Evolutionary conservation across 2,329 filamentous ascomycete genomes (phyloP), one percentile per base, ranked within the genome.

Genomic region (Botrytis squamosa): DNA sequence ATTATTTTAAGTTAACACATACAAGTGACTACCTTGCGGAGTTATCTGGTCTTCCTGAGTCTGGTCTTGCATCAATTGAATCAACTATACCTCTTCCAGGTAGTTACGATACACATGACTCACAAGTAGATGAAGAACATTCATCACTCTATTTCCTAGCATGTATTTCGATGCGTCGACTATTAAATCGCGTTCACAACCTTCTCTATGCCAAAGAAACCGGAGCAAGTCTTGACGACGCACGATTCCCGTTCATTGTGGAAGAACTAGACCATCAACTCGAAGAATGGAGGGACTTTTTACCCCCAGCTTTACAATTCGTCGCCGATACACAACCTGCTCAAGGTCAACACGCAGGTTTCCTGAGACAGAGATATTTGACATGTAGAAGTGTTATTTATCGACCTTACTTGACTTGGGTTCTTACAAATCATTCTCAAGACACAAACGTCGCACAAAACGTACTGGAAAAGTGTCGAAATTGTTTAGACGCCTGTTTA

Each of bases 341-440:
- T 0, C 73, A 79, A 0, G 85, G 82, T 20, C 83, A 85, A 14
- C 84, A 85, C 40, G 85, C 84, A 0, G 85, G 84, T 0, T 88
- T 87, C 64, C 79, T 88, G 12, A 78, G 85, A 22, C 86, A 88
- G 76, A 80, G 86, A 33, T 88, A 87, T 75, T 78, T 88, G 6
- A 86, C 85, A 0, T 88, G 86, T 74, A 82, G 83, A 55, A 87
- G 85, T 38, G 85, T 88, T 10, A 87, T 88, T 20, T 87, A 88
- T 72, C 78, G 86, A 7, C 86, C 86, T 0, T 87, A 87, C 73
- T 75, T 86, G 16, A 87, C 85, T 78, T 86, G 84, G 84, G 82
- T 79, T 33, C 64, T 86, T 10, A 71, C 76, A 18, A 76, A 74
- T 29, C 68, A 76, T 49, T 49, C 42, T 3, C 73, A 76, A n/a